Conservation (phyloP, 805 yeast species). For the Maudiozyma turicensis region DNA sequence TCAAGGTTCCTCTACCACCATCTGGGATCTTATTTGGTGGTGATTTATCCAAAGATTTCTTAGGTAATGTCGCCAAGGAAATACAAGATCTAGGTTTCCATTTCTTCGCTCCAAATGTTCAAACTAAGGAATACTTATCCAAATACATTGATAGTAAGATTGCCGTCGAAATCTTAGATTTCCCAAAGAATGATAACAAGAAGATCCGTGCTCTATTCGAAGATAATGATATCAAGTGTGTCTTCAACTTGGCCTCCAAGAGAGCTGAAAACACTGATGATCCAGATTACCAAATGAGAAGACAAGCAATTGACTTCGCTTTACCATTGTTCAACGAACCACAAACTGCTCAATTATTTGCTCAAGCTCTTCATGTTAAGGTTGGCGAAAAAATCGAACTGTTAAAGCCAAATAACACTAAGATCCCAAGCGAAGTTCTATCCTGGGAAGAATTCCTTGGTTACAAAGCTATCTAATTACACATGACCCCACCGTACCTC, state of each 20-base stretch:
- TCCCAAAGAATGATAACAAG: slow-evolving; percentile 90
- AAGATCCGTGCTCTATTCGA: slow-evolving; percentile 90
- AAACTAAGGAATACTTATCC: slow-evolving; percentile 61
- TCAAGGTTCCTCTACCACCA: slow-evolving; percentile 87
- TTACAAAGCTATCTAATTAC: slow-evolving; percentile 63
- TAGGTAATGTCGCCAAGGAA: slow-evolving; percentile 64
- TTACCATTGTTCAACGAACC: slow-evolving; percentile 96
- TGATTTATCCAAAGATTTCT: slow-evolving; percentile 59
- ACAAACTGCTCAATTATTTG: slow-evolving; percentile 79
- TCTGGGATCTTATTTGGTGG: slow-evolving; percentile 91
- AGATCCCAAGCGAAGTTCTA: slow-evolving; percentile 74
- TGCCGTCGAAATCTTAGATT: slow-evolving; percentile 56
- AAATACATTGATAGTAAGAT: slow-evolving; percentile 32
- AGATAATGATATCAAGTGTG: slow-evolving; percentile 72
- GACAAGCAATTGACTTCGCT: slow-evolving; percentile 97
- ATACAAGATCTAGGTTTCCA: slow-evolving; percentile 66
- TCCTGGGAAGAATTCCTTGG: slow-evolving; percentile 98
- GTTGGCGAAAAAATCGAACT: slow-evolving; percentile 40
- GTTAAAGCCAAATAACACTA: slow-evolving; percentile 41
- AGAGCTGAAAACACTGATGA: slow-evolving; percentile 81
- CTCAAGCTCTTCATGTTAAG: slow-evolving; percentile 68
- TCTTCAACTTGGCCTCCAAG: slow-evolving; percentile 82
- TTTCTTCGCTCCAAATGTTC: slow-evolving; percentile 65
- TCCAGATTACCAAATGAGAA: slow-evolving; percentile 94
- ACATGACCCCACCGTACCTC: background rate